phyloP scores from a whole-genome alignment of 176 grass and related monocot genomes.

The Poa pratensis region DNA sequence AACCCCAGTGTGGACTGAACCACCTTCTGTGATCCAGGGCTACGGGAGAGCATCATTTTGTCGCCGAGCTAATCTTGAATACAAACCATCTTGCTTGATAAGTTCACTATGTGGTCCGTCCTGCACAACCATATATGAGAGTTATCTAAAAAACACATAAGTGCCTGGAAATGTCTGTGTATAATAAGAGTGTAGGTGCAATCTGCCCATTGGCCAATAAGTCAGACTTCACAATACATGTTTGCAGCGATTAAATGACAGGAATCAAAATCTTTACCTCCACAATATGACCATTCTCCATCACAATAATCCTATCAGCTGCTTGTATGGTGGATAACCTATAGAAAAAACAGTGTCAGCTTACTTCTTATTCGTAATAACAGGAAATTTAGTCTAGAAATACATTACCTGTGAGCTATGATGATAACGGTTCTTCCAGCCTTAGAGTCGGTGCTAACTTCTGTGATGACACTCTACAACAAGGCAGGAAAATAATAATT shows the following conservation, averaged over 20 bases:
- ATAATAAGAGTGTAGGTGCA: background rate
- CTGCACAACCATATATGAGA: constrained; percentile 49
- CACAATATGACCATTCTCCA: constrained; percentile 83
- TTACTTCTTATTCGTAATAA: constrained; percentile 35
- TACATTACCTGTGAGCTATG: constrained; percentile 90
- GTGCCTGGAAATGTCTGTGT: background rate
- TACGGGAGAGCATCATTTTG: constrained; percentile 71
- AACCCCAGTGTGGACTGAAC: constrained; percentile 29
- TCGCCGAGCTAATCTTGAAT: constrained; percentile 81
- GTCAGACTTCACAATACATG: background rate
- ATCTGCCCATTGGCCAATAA: background rate
- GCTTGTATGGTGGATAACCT: constrained; percentile 96
- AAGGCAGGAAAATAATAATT: constrained; percentile 30
- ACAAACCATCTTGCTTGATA: constrained; percentile 79
- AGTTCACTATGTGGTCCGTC: constrained; percentile 81
- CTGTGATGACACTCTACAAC: constrained; percentile 69
- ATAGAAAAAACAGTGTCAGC: constrained; percentile 14
- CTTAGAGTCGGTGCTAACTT: constrained; percentile 56
- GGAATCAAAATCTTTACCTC: constrained; percentile 62
- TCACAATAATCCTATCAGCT: constrained; percentile 89
- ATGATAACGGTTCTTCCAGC: constrained; percentile 79
- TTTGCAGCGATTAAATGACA: background rate
- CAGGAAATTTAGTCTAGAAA: constrained; percentile 4
- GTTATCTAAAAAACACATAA: background rate
- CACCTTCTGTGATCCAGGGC: constrained; percentile 35